Conservation (phyloP, 2,329 filamentous ascomycete species). For the Paraphaeosphaeria sporulosa region DNA sequence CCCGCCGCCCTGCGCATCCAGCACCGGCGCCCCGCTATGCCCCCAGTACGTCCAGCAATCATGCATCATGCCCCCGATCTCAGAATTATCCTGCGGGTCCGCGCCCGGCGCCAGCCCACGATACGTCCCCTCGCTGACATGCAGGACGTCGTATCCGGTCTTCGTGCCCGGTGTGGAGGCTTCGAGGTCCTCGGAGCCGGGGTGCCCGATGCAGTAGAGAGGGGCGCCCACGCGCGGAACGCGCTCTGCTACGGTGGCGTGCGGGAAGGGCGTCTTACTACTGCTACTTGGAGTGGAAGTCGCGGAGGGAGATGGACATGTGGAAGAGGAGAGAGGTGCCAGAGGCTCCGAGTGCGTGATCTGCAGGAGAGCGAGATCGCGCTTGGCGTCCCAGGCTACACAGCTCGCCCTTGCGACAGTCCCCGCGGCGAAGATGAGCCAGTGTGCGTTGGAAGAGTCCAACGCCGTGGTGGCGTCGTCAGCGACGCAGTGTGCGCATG, state of each 20-base stretch:
- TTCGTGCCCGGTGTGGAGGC: conserved; percentile 39
- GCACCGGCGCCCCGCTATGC: conserved; percentile 60
- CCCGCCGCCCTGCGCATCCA: conserved; percentile 50
- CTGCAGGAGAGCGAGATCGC: conserved; percentile 59
- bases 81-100: conserved; percentile 59
- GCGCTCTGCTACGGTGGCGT: conserved; percentile 19
- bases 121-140: conserved; percentile 55
- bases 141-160: conserved; percentile 58
- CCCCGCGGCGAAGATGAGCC: conserved; percentile 56
- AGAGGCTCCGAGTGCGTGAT: conserved; percentile 49
- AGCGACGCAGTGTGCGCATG: conserved; percentile 61
- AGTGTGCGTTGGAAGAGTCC: conserved; percentile 21
- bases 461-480: conserved; percentile 35
- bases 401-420: conserved; percentile 50
- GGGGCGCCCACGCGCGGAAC: conserved; percentile 20
- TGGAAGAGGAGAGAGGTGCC: not conserved
- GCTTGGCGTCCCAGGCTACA: conserved; percentile 51
- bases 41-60: conserved; percentile 67
- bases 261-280: conserved; percentile 22
- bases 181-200: conserved; percentile 57
- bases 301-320: too few species aligned
- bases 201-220: conserved; percentile 52
- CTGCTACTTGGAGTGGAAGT: not conserved
- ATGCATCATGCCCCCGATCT: conserved; percentile 62
- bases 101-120: conserved; percentile 49